These are phyloP conservation scores for Hamigera avellanea DNA, from an alignment of 495 filamentous ascomycete species.

Conservation along the genomic window DNA sequence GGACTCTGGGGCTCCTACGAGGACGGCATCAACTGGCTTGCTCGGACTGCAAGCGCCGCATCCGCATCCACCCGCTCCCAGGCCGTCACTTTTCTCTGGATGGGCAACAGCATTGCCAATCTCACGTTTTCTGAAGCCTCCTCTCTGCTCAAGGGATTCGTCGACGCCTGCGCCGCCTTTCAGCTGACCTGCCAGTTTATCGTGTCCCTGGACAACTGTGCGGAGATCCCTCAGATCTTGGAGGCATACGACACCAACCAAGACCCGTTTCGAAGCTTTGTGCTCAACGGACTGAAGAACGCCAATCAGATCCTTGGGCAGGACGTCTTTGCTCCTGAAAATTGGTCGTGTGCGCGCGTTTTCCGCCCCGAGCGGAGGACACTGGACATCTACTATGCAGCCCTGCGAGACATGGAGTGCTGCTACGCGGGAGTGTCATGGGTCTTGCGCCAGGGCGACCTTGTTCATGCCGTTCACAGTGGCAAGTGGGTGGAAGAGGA, in stretches of 20 bases:
- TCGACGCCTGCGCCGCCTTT: not conserved
- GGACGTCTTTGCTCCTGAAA: too few relatives aligned
- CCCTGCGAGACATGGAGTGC: too few relatives aligned
- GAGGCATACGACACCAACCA: not conserved
- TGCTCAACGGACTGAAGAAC: not conserved
- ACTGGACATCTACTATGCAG: too few relatives aligned
- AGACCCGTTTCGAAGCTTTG: not conserved
- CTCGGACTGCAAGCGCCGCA: too few relatives aligned
- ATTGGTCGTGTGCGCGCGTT: too few relatives aligned
- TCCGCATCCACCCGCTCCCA: not conserved
- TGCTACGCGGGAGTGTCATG: too few relatives aligned
- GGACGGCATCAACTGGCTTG: not conserved
- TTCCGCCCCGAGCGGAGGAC: too few relatives aligned
- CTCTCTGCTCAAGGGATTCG: not conserved
- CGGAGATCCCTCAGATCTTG: not conserved
- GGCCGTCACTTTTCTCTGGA: not conserved
- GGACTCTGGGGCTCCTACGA: not conserved
- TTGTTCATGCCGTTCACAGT: too few relatives aligned
- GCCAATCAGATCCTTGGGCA: not conserved
- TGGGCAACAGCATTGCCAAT: not conserved
- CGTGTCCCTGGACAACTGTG: not conserved
- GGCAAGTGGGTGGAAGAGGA: too few relatives aligned
- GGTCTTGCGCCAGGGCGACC: too few relatives aligned
- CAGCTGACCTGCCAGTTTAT: not conserved
- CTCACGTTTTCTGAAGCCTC: not conserved